These are phyloP conservation scores for Apostasia ramifera DNA, from an alignment of 106 monocot genomes.

Conservation along the genomic window DNA sequence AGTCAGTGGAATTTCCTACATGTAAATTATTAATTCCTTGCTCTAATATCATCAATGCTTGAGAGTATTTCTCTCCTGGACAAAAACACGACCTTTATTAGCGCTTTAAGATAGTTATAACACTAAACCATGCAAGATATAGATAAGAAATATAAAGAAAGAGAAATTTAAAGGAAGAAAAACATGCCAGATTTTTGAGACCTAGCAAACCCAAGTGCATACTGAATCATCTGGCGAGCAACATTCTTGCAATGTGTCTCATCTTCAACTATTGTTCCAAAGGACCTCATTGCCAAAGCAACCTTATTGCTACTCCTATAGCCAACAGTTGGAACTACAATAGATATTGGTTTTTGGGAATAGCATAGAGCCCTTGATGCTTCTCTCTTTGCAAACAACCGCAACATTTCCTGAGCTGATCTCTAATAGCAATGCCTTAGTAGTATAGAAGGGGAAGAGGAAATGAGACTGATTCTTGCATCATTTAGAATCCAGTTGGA, in stretches of 20 bases:
- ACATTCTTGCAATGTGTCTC: constrained; percentile 24
- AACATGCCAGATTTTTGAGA: constrained; percentile 46
- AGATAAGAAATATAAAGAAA: neutral
- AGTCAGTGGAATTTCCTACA: constrained; percentile 17
- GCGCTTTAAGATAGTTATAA: neutral
- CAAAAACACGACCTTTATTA: neutral
- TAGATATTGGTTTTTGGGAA: neutral
- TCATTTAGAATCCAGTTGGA: neutral
- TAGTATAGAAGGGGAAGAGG: neutral
- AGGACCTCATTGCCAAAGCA: constrained; percentile 7
- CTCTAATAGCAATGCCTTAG: neutral
- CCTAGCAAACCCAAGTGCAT: constrained; percentile 45
- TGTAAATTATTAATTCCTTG: constrained; percentile 48
- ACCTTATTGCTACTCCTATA: neutral
- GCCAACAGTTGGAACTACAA: neutral
- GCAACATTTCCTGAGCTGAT: neutral
- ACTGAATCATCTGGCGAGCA: constrained; percentile 51
- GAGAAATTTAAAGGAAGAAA: neutral
- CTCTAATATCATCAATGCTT: constrained; percentile 58
- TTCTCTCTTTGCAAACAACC: neutral
- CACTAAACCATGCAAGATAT: neutral
- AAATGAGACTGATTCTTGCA: neutral
- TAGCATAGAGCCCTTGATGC: neutral
- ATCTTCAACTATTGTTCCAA: constrained; percentile 7
- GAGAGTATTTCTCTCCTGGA: constrained; percentile 37